Conservation (phyloP, 2,329 filamentous ascomycete species). For the Emmonsia crescens region DNA sequence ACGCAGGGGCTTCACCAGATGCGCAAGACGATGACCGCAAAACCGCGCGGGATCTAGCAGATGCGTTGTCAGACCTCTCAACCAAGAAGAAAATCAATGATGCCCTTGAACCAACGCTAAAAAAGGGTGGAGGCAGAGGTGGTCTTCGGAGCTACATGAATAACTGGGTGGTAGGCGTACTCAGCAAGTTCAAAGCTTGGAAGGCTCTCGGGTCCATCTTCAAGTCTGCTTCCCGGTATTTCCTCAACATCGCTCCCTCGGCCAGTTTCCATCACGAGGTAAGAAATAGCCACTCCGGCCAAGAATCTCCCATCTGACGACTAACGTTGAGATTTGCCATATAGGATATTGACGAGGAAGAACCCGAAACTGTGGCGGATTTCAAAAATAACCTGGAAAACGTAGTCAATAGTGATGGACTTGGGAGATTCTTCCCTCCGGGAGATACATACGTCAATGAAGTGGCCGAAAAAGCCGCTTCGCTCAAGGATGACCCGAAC, state of each 20-base stretch:
- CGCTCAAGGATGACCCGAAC: background rate
- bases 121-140: background rate
- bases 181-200: background rate
- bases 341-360: background rate
- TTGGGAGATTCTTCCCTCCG: background rate
- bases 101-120: background rate
- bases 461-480: background rate
- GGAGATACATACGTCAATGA: background rate
- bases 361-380: background rate
- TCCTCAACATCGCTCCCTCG: background rate
- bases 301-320: background rate
- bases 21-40: background rate
- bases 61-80: background rate
- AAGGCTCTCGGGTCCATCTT: background rate
- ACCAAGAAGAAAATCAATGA: background rate
- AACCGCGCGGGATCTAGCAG: background rate
- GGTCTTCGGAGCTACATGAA: background rate
- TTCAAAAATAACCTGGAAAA: background rate
- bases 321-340: background rate
- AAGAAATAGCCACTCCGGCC: background rate
- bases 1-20: background rate
- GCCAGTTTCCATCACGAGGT: background rate
- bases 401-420: background rate
- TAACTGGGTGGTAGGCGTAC: background rate
- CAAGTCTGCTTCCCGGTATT: background rate